phyloP scores from a whole-genome alignment of 257 asterid species.

The Rubia yunnanensis region DNA sequence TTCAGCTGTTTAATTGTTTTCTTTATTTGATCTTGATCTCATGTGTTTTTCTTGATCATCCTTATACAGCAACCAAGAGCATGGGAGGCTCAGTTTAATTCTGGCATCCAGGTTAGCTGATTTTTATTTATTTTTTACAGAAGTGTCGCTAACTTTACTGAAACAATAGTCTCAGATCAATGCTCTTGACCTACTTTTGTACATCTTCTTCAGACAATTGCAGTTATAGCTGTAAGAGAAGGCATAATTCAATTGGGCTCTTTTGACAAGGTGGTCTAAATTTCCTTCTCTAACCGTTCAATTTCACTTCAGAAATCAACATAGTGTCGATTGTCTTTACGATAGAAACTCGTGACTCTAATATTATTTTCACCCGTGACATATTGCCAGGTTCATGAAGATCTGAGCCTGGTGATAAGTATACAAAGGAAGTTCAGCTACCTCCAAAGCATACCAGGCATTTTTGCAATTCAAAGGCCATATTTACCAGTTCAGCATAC shows the following conservation, averaged over 20 bases:
- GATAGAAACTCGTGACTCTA: no score
- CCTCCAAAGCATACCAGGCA: slow-evolving; percentile 63
- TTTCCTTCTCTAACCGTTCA: neutral
- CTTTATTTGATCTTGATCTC: neutral
- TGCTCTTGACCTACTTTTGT: neutral
- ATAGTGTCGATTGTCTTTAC: no score
- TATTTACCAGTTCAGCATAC: slow-evolving; percentile 21
- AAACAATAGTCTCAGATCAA: neutral
- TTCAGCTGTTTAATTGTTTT: neutral
- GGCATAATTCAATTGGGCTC: slow-evolving; percentile 83
- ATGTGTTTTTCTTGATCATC: slow-evolving; percentile 1
- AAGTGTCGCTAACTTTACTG: neutral
- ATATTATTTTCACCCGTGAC: no score
- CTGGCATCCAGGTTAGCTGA: slow-evolving; percentile 68
- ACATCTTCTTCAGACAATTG: slow-evolving; percentile 51
- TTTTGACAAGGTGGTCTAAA: slow-evolving; percentile 44
- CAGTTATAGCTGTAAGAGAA: slow-evolving; percentile 63
- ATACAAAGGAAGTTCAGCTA: slow-evolving; percentile 69
- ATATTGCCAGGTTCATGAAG: slow-evolving; percentile 45
- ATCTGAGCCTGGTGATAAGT: slow-evolving; percentile 45
- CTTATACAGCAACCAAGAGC: slow-evolving; percentile 62
- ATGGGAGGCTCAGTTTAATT: slow-evolving; percentile 76
- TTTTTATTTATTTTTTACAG: no score
- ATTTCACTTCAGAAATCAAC: neutral
- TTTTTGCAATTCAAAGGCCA: slow-evolving; percentile 52